Evolutionary conservation across 495 filamentous ascomycete genomes (phyloP), one percentile per base, ranked within the genome.

Genomic region (Amniculicola lignicola): DNA sequence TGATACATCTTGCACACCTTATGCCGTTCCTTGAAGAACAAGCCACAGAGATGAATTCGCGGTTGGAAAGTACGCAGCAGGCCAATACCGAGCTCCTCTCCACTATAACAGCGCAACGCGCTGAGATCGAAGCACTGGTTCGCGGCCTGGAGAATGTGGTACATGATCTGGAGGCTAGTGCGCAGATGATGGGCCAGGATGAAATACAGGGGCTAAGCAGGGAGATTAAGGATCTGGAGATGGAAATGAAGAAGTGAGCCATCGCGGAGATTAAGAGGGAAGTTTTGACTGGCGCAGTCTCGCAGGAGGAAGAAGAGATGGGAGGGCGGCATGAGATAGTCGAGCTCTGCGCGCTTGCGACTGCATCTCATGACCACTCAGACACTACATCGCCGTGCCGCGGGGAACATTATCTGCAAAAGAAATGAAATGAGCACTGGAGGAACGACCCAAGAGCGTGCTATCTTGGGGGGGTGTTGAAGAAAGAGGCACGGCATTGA

Each of bases 41-140:
- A 49, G 78, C 84, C 33, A 71, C 75, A 1, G 72, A 80, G 29
- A 73, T 94, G 44, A 80, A 85, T 53, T 71, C 74, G 7, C 77
- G 76, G 41, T 69, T 94, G 14, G 75, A 83, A 54, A 75, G 75
- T 15, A 79, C 79, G 1, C 81, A 89, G 62, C 60, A 72, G 0
- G 74, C 84, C 59, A 95, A 95, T 67, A 75, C 73, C 14, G 73
- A 70, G 19, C 71, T 95, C 1, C 77, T 84, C 40, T 73, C 75
- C 45, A 78, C 77, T 18, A 75, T 94, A 2, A 73, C 78, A 55
- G 73, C 68, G 21, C 90, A 95, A 74, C 74, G 87, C 29, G 69
- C 74, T 36, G 88, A 95, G 68, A 88, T 95, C 51, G 84, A 88
- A 61, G 73, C 63, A 5, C 65, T 95, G 44, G 65, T 93, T 29